These are phyloP conservation scores for Yamadazyma blattariae DNA, from an alignment of 1,139 yeast genomes.

Conservation along the genomic window DNA sequence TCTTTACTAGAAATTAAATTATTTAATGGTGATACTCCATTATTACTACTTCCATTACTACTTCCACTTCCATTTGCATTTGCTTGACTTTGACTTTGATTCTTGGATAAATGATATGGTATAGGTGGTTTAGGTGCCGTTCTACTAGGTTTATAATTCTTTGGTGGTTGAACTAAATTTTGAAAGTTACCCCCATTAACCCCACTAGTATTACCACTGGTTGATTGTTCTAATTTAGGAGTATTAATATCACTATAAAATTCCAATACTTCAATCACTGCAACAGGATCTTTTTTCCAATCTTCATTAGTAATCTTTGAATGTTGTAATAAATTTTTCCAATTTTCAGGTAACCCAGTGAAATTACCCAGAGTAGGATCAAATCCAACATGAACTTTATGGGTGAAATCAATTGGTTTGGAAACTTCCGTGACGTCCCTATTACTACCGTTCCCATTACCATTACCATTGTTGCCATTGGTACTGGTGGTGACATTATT, in stretches of 20 bases:
- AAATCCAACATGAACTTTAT: constrained; percentile 61
- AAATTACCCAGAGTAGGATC: constrained; percentile 71
- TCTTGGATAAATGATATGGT: constrained; percentile 37
- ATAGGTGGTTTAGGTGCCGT: constrained; percentile 46
- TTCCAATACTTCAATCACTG: constrained; percentile 88
- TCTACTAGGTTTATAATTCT: constrained; percentile 32
- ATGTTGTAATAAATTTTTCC: constrained; percentile 72
- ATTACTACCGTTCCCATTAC: no score
- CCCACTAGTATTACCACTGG: constrained; percentile 3
- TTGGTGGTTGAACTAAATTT: constrained; percentile 16
- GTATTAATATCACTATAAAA: constrained; percentile 59
- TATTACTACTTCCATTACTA: constrained; percentile 2
- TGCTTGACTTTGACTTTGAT: constrained; percentile 1
- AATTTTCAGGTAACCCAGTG: constrained; percentile 76
- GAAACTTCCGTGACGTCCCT: constrained; percentile 65
- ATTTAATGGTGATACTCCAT: constrained; percentile 33
- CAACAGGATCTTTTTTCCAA: constrained; percentile 81
- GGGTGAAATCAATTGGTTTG: constrained; percentile 75
- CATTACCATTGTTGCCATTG: no score
- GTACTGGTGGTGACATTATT: constrained; percentile 3
- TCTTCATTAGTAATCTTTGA: constrained; percentile 80
- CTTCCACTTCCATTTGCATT: no score
- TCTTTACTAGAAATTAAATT: constrained; percentile 28
- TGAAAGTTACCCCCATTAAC: constrained; percentile 7
- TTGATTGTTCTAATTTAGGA: constrained; percentile 21